Percentiles rank a stretch among this genome's conserved stretches.
phyloP scores from a whole-genome alignment of 2,329 filamentous ascomycete genomes.

The Cladosporium phlei region DNA sequence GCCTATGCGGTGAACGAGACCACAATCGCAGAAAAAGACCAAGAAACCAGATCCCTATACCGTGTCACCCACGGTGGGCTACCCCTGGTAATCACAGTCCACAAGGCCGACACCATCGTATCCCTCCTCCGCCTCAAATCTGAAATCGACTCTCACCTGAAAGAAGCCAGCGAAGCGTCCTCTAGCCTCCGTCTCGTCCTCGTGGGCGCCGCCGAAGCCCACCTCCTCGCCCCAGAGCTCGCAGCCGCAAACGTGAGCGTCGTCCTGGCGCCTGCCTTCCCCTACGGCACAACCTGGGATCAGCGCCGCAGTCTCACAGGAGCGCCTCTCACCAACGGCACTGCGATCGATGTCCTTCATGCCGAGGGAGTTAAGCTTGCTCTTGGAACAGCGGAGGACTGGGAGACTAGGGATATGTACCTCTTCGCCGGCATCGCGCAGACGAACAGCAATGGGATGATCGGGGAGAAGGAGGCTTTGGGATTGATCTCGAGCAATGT shows the following conservation, averaged over 20 bases:
- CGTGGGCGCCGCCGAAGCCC: slow-evolving; percentile 59
- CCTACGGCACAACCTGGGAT: slow-evolving; percentile 55
- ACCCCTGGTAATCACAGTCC: slow-evolving; percentile 54
- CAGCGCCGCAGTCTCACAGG: slow-evolving; percentile 58
- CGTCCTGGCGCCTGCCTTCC: slow-evolving; percentile 56
- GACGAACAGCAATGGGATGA: slow-evolving; percentile 52
- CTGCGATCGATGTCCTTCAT: slow-evolving; percentile 54
- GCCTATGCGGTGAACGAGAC: slow-evolving; percentile 42
- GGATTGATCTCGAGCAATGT: slow-evolving; percentile 55
- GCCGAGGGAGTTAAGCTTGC: slow-evolving; percentile 56
- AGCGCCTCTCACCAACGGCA: slow-evolving; percentile 62
- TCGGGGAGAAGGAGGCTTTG: slow-evolving; percentile 53
- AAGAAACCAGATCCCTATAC: slow-evolving; percentile 35
- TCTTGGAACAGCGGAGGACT: slow-evolving; percentile 59
- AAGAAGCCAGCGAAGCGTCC: background rate
- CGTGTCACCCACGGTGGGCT: slow-evolving; percentile 51
- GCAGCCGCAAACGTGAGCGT: slow-evolving; percentile 55
- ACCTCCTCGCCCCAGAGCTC: slow-evolving; percentile 56
- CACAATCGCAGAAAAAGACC: slow-evolving; percentile 17
- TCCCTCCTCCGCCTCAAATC: slow-evolving; percentile 55
- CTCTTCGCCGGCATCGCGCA: slow-evolving; percentile 57
- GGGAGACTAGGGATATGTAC: slow-evolving; percentile 56
- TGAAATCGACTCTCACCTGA: slow-evolving; percentile 46
- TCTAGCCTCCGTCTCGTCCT: slow-evolving; percentile 50
- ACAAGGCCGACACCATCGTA: slow-evolving; percentile 61